A percentile compares a stretch with the other conserved stretches of the same genome.
These are phyloP conservation scores for Onygenales sp. DNA, from an alignment of 2,329 filamentous ascomycete species.

Conservation along the genomic window DNA sequence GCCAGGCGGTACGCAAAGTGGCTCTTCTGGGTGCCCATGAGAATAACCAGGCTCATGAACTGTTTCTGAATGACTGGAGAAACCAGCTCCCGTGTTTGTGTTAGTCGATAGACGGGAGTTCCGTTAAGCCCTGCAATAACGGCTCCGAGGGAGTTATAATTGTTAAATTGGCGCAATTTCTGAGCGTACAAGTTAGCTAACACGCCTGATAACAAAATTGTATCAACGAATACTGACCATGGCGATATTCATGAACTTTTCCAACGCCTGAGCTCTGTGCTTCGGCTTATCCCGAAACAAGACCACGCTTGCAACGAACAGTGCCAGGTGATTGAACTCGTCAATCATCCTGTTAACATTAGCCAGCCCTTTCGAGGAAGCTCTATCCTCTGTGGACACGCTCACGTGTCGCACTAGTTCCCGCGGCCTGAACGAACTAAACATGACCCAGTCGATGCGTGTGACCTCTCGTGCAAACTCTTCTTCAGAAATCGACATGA, in stretches of 20 bases:
- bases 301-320: constrained; percentile 74
- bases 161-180: constrained; percentile 83
- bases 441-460: constrained; percentile 96
- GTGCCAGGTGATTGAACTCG: constrained; percentile 80
- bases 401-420: constrained; percentile 90
- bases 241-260: constrained; percentile 92
- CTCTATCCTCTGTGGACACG: constrained; percentile 44
- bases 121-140: constrained; percentile 88
- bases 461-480: constrained; percentile 86
- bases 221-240: constrained; percentile 25
- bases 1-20: constrained; percentile 93
- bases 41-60: constrained; percentile 76
- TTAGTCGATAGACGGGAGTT: constrained; percentile 72
- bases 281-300: constrained; percentile 91
- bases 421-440: constrained; percentile 83
- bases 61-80: constrained; percentile 64
- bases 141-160: constrained; percentile 94
- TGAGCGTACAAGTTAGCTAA: constrained; percentile 22
- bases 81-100: constrained; percentile 69
- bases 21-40: constrained; percentile 89
- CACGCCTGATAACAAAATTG: neutral
- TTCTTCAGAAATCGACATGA: constrained; percentile 80
- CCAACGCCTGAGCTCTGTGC: constrained; percentile 79
- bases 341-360: constrained; percentile 92
- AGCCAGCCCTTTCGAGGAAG: constrained; percentile 59